Evolutionary conservation across 2,329 filamentous ascomycete species (phyloP).

Genomic region (Beauveria bassiana): DNA sequence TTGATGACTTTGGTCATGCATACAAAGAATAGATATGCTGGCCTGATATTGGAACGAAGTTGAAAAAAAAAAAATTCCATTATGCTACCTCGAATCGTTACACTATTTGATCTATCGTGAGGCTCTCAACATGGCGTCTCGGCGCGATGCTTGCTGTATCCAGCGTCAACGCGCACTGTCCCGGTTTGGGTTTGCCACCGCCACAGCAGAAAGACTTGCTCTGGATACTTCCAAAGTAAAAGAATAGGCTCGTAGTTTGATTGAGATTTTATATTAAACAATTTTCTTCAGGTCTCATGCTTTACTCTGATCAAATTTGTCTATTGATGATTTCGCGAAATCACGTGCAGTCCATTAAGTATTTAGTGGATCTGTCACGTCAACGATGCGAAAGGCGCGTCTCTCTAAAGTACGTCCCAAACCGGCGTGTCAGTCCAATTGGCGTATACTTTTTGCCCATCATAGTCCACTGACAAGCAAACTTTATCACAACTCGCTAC

Average conservation of each 20-base stretch:
- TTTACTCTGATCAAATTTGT: no score
- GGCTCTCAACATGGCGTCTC: no score
- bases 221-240: not conserved
- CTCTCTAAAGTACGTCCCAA: constrained; percentile 7
- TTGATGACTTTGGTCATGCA: not conserved
- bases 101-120: not conserved
- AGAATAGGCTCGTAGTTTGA: not conserved
- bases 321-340: not conserved
- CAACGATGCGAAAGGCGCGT: constrained; percentile 11
- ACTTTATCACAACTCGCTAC: not conserved
- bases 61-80: not conserved
- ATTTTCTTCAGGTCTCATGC: no score
- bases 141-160: not conserved
- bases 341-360: constrained; percentile 8
- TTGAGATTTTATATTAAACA: no score
- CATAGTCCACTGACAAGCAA: not conserved
- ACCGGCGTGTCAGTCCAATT: not conserved
- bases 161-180: not conserved
- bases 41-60: not conserved
- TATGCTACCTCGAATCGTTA: not conserved
- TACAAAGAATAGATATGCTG: not conserved
- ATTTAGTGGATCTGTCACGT: constrained; percentile 10
- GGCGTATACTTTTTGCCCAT: constrained; percentile 3
- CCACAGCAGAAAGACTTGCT: not conserved
- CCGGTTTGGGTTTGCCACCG: not conserved